These are phyloP conservation scores for Solanum neorickii DNA, from an alignment of 257 asterid species.

Conservation along the genomic window DNA sequence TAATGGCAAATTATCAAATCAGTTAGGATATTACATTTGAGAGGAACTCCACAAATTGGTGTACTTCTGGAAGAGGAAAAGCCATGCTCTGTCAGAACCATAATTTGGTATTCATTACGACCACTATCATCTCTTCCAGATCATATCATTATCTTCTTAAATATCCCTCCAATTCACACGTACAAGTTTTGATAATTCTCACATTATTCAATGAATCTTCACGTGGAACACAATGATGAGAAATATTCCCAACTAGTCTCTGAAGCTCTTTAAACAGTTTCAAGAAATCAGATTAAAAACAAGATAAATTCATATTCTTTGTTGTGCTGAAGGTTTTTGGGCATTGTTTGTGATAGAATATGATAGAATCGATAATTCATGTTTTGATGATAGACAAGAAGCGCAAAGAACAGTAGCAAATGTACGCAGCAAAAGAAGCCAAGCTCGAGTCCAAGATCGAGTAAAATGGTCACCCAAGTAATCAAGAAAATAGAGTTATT, in stretches of 20 bases:
- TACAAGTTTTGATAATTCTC: constrained; percentile 6
- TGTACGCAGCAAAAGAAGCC: no score
- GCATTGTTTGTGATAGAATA: not conserved
- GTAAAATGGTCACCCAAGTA: no score
- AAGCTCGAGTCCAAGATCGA: no score
- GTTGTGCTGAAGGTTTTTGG: constrained; percentile 23
- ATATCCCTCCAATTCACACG: constrained; percentile 33
- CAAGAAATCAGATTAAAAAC: constrained; percentile 9
- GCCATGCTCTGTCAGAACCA: no score
- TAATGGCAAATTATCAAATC: no score
- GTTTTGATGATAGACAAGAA: no score
- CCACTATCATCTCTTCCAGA: constrained; percentile 28
- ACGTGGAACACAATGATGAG: constrained; percentile 51
- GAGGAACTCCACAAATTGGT: no score
- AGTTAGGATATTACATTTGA: no score
- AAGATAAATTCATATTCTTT: constrained; percentile 45
- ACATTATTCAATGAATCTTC: constrained; percentile 29
- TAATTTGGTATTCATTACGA: constrained; percentile 14
- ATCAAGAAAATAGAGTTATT: no score
- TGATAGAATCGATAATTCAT: no score
- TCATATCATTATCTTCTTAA: constrained; percentile 35
- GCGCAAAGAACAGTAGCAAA: no score
- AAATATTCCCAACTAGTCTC: constrained; percentile 33
- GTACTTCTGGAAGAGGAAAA: no score
- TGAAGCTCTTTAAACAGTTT: constrained; percentile 23